Base-by-base conservation (phyloP, 1,284 basidiomycete species). In the Schizophyllum amplum region DNA sequence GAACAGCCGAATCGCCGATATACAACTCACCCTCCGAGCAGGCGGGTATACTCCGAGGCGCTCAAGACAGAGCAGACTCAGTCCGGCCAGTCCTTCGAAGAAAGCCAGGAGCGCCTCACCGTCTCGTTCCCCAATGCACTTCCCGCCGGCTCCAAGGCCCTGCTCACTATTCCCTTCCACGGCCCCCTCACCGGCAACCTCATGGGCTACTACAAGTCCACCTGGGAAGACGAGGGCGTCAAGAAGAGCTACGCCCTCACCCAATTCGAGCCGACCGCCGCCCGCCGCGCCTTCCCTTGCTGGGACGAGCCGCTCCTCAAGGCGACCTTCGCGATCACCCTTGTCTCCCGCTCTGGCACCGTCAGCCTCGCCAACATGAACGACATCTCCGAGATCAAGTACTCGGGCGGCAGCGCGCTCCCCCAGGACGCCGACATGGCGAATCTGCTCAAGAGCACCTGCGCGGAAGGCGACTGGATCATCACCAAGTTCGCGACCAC, bases 281-380 rank as follows among this genome's bases (percentile, higher is more conserved):
- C 94, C 4, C 79, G 94, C 58, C 78, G 83, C 54, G 86, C 87
- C 9, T 91, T 93, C 71, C 92, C 92, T 24, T 88, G 83, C 71
- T 98, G 92, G 91, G 96, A 98, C 69, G 94, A 98, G 70, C 96
- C 96, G 23, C 79, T 85, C 22, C 79, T 97, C 66, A 98, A 98
- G 72, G 90, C 94, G 5, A 94, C 87, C 2, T 97, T 90, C 71
- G 68, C 78, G 57, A 76, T 98, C 64, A 88, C 87, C 15, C 79
- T 98, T 78, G 83, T 99, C 63, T 93, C 93, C 27, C 86, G 87
- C 60, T 76, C 75, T n/a, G 78, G 83, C 65, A 90, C 87, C 0
- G 83, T 86, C 65, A 88, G 82, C 67, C 71, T 95, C 60, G 87
- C 87, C 74, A 98, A 98, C 75, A 97, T 96, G 92, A 79, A 88